Percentiles rank a stretch among this genome's conserved stretches.
These are phyloP conservation scores for Nothopassalora personata DNA, from an alignment of 2,329 filamentous ascomycete genomes.

Conservation along the genomic window DNA sequence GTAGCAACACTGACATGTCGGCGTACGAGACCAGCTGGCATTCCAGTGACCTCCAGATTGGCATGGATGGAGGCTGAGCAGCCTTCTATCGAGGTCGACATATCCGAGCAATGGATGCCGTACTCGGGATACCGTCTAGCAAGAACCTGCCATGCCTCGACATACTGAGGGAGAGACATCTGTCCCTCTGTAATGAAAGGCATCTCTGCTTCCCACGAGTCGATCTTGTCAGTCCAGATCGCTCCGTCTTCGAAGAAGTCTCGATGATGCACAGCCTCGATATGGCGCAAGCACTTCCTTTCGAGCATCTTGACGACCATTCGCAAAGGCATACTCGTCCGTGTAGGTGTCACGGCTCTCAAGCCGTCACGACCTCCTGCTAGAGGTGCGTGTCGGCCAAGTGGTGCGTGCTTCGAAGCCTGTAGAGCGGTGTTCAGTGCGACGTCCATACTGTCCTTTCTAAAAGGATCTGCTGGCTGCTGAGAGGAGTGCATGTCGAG, in stretches of 20 bases:
- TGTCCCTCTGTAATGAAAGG: neutral
- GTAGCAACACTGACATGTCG: constrained; percentile 4
- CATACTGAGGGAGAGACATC: constrained; percentile 4
- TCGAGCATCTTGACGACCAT: constrained; percentile 6
- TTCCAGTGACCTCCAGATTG: constrained; percentile 7
- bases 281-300: constrained; percentile 6
- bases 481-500: constrained; percentile 5
- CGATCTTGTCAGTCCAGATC: constrained; percentile 6
- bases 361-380: constrained; percentile 7
- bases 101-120: constrained; percentile 2
- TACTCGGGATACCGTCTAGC: constrained; percentile 5
- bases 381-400: neutral
- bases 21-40: constrained; percentile 4
- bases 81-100: constrained; percentile 2
- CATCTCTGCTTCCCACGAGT: constrained; percentile 8
- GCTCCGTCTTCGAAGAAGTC: constrained; percentile 9
- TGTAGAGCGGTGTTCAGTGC: neutral
- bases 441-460: constrained; percentile 9
- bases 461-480: constrained; percentile 5
- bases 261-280: constrained; percentile 5
- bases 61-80: neutral
- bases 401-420: neutral
- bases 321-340: neutral
- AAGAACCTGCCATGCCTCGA: constrained; percentile 7
- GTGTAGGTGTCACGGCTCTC: neutral